Evolutionary conservation across 1,284 basidiomycete genomes (phyloP).

Genomic region (Ceratobasidium sp.): DNA sequence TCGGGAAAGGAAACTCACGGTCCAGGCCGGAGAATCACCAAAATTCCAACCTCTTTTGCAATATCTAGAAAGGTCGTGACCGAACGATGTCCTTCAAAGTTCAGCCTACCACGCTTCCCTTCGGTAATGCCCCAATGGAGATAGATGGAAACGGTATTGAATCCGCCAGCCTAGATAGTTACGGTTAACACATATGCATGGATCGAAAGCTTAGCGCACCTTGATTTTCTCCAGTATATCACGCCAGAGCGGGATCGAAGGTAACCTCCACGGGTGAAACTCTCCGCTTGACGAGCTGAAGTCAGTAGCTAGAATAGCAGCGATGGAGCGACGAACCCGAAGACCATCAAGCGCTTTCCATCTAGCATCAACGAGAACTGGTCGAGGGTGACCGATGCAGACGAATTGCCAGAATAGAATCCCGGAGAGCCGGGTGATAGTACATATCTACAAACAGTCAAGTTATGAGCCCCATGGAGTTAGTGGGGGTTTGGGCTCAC

Average conservation of each 20-base stretch:
- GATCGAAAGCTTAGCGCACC: background rate
- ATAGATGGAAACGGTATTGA: constrained; percentile 40
- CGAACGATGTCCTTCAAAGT: constrained; percentile 23
- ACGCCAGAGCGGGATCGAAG: constrained; percentile 24
- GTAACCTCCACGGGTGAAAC: constrained; percentile 37
- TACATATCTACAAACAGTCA: background rate
- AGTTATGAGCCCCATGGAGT: background rate
- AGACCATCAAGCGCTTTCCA: constrained; percentile 18
- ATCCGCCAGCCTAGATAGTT: constrained; percentile 22
- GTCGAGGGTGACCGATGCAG: constrained; percentile 58
- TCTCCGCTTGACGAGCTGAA: constrained; percentile 4
- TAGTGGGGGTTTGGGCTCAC: background rate
- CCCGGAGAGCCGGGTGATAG: constrained; percentile 51
- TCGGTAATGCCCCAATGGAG: constrained; percentile 39
- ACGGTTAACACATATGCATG: background rate
- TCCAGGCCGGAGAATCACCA: constrained; percentile 33
- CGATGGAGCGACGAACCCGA: background rate
- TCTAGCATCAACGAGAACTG: constrained; percentile 40
- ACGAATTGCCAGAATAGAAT: constrained; percentile 60
- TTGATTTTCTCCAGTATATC: constrained; percentile 39
- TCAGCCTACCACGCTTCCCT: constrained; percentile 14
- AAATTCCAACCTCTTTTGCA: constrained; percentile 20
- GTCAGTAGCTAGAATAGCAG: too few species aligned
- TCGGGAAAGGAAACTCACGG: constrained; percentile 50
- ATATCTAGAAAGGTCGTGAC: constrained; percentile 28